Evolutionary conservation across 2,329 filamentous ascomycete genomes (phyloP).

Genomic region (Fusarium robinianum): DNA sequence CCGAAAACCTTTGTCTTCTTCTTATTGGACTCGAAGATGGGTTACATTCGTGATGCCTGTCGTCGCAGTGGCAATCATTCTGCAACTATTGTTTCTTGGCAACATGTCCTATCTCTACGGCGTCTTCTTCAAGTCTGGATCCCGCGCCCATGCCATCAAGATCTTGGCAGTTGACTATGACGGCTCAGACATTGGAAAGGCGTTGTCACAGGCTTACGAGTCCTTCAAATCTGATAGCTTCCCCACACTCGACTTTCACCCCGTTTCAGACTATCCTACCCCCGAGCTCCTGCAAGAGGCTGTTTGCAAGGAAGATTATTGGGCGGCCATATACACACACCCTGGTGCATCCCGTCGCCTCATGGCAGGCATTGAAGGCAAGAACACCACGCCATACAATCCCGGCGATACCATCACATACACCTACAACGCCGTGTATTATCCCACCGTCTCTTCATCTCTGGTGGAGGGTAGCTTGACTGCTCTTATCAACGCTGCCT

Average conservation of each 20-base stretch:
- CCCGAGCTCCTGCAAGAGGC: slow-evolving; percentile 32
- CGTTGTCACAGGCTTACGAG: slow-evolving; percentile 38
- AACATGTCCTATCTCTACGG: slow-evolving; percentile 39
- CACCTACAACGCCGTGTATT: slow-evolving; percentile 43
- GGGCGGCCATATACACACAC: slow-evolving; percentile 42
- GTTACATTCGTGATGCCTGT: not conserved
- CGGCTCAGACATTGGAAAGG: slow-evolving; percentile 34
- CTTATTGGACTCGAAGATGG: not conserved
- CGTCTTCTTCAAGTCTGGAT: slow-evolving; percentile 30
- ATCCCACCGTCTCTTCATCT: slow-evolving; percentile 35
- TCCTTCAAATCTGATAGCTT: slow-evolving; percentile 34
- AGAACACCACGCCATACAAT: slow-evolving; percentile 35
- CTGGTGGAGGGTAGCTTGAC: slow-evolving; percentile 35
- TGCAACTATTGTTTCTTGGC: slow-evolving; percentile 10
- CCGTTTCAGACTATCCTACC: slow-evolving; percentile 27
- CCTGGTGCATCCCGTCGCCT: slow-evolving; percentile 38
- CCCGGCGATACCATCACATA: slow-evolving; percentile 37
- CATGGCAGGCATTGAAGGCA: slow-evolving; percentile 33
- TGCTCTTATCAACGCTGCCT: slow-evolving; percentile 29
- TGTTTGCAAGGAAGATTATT: slow-evolving; percentile 42
- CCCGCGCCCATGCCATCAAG: slow-evolving; percentile 30
- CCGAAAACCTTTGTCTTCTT: not conserved
- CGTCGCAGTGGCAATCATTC: not conserved
- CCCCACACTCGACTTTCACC: slow-evolving; percentile 36
- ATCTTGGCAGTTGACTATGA: slow-evolving; percentile 36